Percentiles rank a stretch among this genome's conserved stretches.
These are phyloP conservation scores for Celoporthe dispersa DNA, from an alignment of 2,329 filamentous ascomycete genomes.

Conservation along the genomic window DNA sequence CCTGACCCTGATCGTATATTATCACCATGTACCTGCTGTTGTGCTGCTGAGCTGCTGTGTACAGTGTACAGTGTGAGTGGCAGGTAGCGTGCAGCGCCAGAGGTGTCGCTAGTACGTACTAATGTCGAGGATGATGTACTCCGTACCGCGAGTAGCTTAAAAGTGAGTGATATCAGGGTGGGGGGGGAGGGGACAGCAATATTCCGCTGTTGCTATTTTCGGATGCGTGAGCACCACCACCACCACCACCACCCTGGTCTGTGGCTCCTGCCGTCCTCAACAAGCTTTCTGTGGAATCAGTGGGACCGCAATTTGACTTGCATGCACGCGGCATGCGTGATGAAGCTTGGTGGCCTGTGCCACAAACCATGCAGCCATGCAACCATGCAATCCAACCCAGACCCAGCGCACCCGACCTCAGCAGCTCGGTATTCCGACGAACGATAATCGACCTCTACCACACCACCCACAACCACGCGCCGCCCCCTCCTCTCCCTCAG, in stretches of 20 bases:
- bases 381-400: background rate
- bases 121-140: too few species aligned
- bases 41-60: background rate
- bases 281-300: conserved; percentile 7
- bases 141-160: background rate
- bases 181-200: background rate
- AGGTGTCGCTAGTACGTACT: background rate
- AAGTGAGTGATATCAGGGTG: background rate
- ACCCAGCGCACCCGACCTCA: background rate
- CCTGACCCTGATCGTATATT: background rate
- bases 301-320: conserved; percentile 16
- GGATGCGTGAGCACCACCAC: background rate
- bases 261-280: conserved; percentile 10
- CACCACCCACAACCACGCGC: background rate
- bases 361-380: conserved; percentile 6
- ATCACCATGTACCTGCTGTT: background rate
- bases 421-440: background rate
- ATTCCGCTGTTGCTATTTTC: conserved; percentile 16
- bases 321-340: conserved; percentile 13
- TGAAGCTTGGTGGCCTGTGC: background rate
- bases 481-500: background rate
- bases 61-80: background rate
- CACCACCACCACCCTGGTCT: background rate
- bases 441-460: background rate
- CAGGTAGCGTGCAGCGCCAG: background rate